phyloP scores from a whole-genome alignment of 345 rosid genomes.

The Ceriops tagal region DNA sequence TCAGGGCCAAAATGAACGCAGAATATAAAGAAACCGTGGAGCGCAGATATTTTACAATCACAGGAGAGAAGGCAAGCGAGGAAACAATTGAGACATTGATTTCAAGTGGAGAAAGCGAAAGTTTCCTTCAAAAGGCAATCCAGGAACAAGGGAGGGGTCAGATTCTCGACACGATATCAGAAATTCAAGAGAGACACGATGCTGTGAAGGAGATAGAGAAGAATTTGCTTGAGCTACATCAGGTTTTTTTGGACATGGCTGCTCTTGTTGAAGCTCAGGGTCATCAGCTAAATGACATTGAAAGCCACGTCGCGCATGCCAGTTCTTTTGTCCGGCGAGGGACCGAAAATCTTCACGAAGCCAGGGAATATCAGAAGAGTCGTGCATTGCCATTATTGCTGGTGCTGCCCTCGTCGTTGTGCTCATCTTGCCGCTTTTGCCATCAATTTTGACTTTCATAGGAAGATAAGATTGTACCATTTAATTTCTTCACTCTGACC shows the following conservation, averaged over 20 bases:
- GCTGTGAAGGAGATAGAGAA: constrained; percentile 86
- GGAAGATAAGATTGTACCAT: no score
- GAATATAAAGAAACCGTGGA: constrained; percentile 79
- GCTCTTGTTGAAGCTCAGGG: constrained; percentile 84
- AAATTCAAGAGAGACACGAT: constrained; percentile 79
- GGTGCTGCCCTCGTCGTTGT: constrained; percentile 38
- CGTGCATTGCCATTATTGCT: constrained; percentile 53
- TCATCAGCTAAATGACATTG: constrained; percentile 78
- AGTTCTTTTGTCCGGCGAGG: constrained; percentile 77
- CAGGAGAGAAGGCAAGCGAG: constrained; percentile 66
- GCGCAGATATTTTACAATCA: constrained; percentile 72
- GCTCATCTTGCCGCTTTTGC: constrained; percentile 50
- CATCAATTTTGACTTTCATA: constrained; percentile 24
- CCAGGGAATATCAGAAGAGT: constrained; percentile 67
- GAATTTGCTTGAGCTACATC: constrained; percentile 73
- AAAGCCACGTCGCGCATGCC: constrained; percentile 76
- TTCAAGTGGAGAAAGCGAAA: constrained; percentile 80
- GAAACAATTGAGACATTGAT: constrained; percentile 72
- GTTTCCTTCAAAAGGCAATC: constrained; percentile 74
- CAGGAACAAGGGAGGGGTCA: constrained; percentile 88
- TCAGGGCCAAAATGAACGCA: constrained; percentile 47
- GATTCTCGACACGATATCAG: constrained; percentile 73
- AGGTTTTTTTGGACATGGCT: constrained; percentile 88
- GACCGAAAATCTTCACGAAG: constrained; percentile 61
- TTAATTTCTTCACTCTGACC: no score